These are phyloP conservation scores for Diaporthe humulicola DNA, from an alignment of 2,329 filamentous ascomycete genomes.

Conservation along the genomic window DNA sequence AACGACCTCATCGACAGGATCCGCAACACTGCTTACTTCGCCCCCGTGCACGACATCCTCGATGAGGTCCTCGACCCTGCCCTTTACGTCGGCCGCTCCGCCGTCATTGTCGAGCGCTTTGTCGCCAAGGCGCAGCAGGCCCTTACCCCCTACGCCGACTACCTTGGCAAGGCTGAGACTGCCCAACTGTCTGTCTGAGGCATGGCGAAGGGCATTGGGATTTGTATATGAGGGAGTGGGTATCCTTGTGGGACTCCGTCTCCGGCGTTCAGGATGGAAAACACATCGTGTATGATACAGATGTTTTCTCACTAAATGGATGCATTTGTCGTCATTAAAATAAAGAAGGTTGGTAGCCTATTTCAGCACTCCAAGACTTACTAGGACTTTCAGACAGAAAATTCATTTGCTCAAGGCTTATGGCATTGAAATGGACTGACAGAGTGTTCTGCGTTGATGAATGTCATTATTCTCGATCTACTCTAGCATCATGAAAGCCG, in stretches of 20 bases:
- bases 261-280: slow-evolving; percentile 18
- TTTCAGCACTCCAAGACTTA: not conserved
- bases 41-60: slow-evolving; percentile 76
- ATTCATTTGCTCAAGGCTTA: not conserved
- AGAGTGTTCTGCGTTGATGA: not conserved
- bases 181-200: slow-evolving; percentile 55
- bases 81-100: slow-evolving; percentile 60
- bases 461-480: not conserved
- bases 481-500: not conserved
- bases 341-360: not conserved
- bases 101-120: slow-evolving; percentile 60
- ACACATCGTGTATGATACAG: not conserved
- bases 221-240: not conserved
- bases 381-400: no score
- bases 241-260: not conserved
- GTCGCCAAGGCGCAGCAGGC: slow-evolving; percentile 55
- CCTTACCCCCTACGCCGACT: slow-evolving; percentile 53
- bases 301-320: not conserved
- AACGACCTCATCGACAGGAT: slow-evolving; percentile 90
- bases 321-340: no score
- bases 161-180: slow-evolving; percentile 51
- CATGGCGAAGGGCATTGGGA: no score
- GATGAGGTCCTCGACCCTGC: slow-evolving; percentile 76
- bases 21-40: slow-evolving; percentile 79
- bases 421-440: not conserved